phyloP scores from a whole-genome alignment of 2,329 filamentous ascomycete species.

The Penicillium frequentans region DNA sequence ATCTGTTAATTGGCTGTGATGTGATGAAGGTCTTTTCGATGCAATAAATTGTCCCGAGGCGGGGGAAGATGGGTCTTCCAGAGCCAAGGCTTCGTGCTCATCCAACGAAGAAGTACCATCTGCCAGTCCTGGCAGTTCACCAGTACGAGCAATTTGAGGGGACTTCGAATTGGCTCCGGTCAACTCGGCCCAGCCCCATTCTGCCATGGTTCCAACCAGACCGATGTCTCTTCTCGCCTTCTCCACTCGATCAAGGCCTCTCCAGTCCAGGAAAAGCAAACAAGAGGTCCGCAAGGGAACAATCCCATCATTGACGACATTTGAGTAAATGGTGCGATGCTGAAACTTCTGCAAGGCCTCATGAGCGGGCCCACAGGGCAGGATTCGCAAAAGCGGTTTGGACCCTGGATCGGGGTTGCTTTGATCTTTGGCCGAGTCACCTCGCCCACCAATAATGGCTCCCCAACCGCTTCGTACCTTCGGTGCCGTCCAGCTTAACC shows the following conservation, averaged over 20 bases:
- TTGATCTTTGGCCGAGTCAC: conserved; percentile 55
- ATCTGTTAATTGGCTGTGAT: conserved; percentile 4
- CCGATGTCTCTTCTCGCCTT: conserved; percentile 92
- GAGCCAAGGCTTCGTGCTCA: conserved; percentile 7
- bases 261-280: conserved; percentile 95
- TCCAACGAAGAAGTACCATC: conserved; percentile 19
- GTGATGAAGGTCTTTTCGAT: conserved; percentile 13
- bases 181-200: conserved; percentile 92
- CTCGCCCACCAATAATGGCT: conserved; percentile 78
- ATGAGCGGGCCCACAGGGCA: conserved; percentile 90
- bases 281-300: conserved; percentile 94
- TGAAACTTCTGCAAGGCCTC: conserved; percentile 82
- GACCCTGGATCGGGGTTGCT: conserved; percentile 70
- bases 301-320: conserved; percentile 96
- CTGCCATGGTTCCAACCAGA: conserved; percentile 86
- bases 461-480: conserved; percentile 85
- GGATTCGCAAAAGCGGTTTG: conserved; percentile 82
- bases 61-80: conserved; percentile 12
- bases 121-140: conserved; percentile 24
- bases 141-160: conserved; percentile 40
- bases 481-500: conserved; percentile 89
- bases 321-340: conserved; percentile 90
- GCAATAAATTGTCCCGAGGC: conserved; percentile 20
- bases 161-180: conserved; percentile 66
- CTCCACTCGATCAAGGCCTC: conserved; percentile 86